Evolutionary conservation across 805 yeast genomes (phyloP).

Genomic region (Candida quercuum): DNA sequence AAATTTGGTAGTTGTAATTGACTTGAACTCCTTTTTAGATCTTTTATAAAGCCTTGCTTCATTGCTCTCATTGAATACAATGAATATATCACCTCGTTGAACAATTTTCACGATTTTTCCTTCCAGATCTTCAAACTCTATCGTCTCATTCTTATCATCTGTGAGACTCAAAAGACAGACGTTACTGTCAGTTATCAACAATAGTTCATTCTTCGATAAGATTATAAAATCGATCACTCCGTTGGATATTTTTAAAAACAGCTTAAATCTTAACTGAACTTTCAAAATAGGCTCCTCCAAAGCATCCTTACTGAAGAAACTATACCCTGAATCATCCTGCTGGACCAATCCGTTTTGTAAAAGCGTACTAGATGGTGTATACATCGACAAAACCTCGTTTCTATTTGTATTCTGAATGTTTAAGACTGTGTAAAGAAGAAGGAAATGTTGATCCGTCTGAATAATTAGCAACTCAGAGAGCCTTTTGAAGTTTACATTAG

Average conservation of each 20-base stretch:
- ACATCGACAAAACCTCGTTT: conserved; percentile 20
- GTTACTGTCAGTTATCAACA: conserved; percentile 13
- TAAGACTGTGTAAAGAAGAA: conserved; percentile 31
- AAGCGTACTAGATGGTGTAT: conserved; percentile 12
- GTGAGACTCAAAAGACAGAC: conserved; percentile 16
- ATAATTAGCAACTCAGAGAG: conserved; percentile 26
- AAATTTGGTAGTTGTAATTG: conserved; percentile 1
- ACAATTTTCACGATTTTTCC: conserved; percentile 1
- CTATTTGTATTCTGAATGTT: conserved; percentile 6
- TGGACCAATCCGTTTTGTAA: conserved; percentile 22
- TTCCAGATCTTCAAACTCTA: conserved; percentile 4
- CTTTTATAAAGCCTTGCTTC: conserved; percentile 8
- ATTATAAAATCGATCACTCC: conserved; percentile 19
- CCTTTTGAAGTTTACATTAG: conserved; percentile 26
- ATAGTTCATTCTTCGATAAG: conserved; percentile 10
- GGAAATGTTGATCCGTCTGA: conserved; percentile 29
- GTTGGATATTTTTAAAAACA: conserved; percentile 23
- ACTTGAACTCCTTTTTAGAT: not conserved
- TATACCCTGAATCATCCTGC: conserved; percentile 4
- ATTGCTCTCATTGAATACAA: conserved; percentile 5
- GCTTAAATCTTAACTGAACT: conserved; percentile 20
- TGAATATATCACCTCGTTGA: not conserved
- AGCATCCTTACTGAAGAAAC: conserved; percentile 13
- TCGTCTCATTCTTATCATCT: conserved; percentile 7
- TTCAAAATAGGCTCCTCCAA: conserved; percentile 20